phyloP scores from a whole-genome alignment of 331 rosid genomes.

The Pyracantha coccinea region DNA sequence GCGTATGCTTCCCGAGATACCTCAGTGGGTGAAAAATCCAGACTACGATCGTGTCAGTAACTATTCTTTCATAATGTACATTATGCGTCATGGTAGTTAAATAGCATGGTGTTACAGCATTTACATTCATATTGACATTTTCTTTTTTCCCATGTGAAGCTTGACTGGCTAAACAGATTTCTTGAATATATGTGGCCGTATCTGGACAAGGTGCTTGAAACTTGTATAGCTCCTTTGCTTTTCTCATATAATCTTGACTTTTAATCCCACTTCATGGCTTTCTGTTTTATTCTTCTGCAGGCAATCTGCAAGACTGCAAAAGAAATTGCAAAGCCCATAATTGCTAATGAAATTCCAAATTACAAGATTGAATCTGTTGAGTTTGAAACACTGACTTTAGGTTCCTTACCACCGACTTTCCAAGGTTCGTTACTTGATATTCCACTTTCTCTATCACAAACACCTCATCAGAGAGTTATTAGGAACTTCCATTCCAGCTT shows the following conservation, averaged over 20 bases:
- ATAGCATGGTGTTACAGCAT: not conserved
- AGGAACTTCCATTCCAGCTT: not conserved
- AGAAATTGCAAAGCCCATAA: conserved; percentile 71
- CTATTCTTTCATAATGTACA: not conserved
- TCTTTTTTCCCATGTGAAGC: conserved; percentile 19
- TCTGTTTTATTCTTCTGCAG: conserved; percentile 20
- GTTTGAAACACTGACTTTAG: conserved; percentile 69
- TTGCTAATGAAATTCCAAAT: conserved; percentile 71
- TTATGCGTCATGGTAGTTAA: not conserved
- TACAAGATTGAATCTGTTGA: conserved; percentile 75
- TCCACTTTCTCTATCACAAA: not conserved
- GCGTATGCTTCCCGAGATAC: conserved; percentile 83
- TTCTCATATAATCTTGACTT: not conserved
- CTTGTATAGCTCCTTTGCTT: not conserved
- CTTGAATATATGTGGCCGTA: conserved; percentile 83
- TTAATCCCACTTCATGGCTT: not conserved
- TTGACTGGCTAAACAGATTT: conserved; percentile 86
- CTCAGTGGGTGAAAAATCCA: conserved; percentile 87
- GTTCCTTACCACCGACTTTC: conserved; percentile 82
- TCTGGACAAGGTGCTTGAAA: conserved; percentile 62
- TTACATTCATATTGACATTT: not conserved
- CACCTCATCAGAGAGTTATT: not conserved
- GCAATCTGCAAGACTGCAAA: conserved; percentile 79
- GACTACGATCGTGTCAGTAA: conserved; percentile 78
- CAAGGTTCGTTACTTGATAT: conserved; percentile 49